Conservation (phyloP, 2,329 filamentous ascomycete genomes). For the Thyridium curvatum region DNA sequence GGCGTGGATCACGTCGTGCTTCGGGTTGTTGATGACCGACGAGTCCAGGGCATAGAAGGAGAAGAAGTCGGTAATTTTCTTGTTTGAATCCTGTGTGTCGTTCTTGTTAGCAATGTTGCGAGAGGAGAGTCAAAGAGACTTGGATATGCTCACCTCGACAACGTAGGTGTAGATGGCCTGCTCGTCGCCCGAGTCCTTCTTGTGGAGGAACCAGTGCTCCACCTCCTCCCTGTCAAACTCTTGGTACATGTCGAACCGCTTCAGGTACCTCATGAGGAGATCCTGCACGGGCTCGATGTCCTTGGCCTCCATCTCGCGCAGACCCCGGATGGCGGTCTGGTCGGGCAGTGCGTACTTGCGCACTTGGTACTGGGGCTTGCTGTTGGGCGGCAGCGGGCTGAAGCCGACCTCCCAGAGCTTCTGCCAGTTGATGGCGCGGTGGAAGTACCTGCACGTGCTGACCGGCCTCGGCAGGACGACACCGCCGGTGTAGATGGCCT, state of each 20-base stretch:
- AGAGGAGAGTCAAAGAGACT: background rate
- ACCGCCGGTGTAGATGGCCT: slow-evolving; percentile 93
- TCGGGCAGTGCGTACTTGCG: slow-evolving; percentile 80
- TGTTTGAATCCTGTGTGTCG: slow-evolving; percentile 44
- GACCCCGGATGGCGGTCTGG: slow-evolving; percentile 62
- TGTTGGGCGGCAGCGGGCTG: slow-evolving; percentile 76
- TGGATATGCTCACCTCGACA: slow-evolving; percentile 56
- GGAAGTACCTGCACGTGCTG: slow-evolving; percentile 91
- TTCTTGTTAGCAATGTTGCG: slow-evolving; percentile 3
- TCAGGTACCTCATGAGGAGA: slow-evolving; percentile 71
- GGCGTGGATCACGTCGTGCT: slow-evolving; percentile 74
- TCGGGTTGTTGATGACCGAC: slow-evolving; percentile 76
- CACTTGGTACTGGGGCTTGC: slow-evolving; percentile 80
- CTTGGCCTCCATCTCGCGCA: slow-evolving; percentile 72
- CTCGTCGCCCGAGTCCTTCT: slow-evolving; percentile 56
- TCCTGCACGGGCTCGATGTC: slow-evolving; percentile 72
- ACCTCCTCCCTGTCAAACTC: slow-evolving; percentile 76
- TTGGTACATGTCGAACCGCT: slow-evolving; percentile 77
- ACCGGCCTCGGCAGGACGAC: slow-evolving; percentile 87
- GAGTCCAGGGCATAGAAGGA: slow-evolving; percentile 96
- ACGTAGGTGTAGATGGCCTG: slow-evolving; percentile 94
- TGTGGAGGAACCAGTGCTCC: slow-evolving; percentile 79
- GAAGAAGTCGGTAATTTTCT: slow-evolving; percentile 92
- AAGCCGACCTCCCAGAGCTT: slow-evolving; percentile 95
- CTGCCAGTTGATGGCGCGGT: slow-evolving; percentile 89